Evolutionary conservation across 345 rosid genomes (phyloP), one percentile per base, ranked within the genome.

Genomic region (Lepidium didymum): DNA sequence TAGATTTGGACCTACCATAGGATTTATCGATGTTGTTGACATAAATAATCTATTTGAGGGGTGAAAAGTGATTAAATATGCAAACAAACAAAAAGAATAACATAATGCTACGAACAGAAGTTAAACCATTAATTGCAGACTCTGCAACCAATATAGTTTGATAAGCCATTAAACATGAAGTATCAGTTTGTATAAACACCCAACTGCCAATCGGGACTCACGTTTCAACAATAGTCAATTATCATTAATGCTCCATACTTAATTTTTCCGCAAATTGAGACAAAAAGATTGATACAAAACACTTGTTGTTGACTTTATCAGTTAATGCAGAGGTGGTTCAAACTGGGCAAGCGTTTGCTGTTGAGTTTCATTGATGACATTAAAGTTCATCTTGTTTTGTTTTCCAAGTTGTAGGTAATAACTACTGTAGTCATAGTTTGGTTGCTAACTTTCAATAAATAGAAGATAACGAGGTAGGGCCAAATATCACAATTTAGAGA

Each of bases 181-280:
- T 25, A 41, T n/a, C 9, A 18, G 1, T 15, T 53, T 8, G 7
- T 8, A 31, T 4, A 29, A 5, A 9, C 13, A 31, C 6, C 23
- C 73, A 68, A 47, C 65, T 27, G 25, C 19, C 38, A 29, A 58
- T 29, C 59, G 18, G 38, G 73, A 59, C 52, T 40, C 34, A 12
- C 10, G 36, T 35, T 21, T 46, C 47, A 40, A 29, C 7, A 29
- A 21, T 21, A 58, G 53, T 69, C 67, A 49, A 50, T 49, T 50
- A 49, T 49, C 67, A 69, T 69, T 69, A 29, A 58, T 27, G 25
- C 47, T 62, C 11, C 14, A 33, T 10, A 12, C 43, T 42, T 34
- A 62, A 10, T 9, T 69, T 11, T 62, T 35, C 53, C 29, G 56
- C 56, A 54, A 35, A 35, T 10, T 62, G 46, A 61, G 55, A 19